phyloP scores from a whole-genome alignment of 148 eudicot genomes.

The Arbutus unedo region DNA sequence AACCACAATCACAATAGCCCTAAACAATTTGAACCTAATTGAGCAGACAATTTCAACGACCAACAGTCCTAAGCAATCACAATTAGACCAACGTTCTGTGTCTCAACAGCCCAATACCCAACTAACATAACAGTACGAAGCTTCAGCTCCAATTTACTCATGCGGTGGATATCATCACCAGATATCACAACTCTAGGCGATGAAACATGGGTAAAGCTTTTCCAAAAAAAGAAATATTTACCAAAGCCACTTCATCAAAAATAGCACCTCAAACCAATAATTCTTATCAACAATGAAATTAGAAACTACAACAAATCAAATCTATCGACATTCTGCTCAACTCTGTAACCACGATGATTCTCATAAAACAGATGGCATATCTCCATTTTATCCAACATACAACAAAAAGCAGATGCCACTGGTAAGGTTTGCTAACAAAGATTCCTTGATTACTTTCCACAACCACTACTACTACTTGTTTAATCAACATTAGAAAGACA shows the following conservation, averaged over 20 bases:
- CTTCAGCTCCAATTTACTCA: constrained; percentile 60
- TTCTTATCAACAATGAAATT: not conserved
- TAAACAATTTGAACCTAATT: not conserved
- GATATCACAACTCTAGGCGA: constrained; percentile 31
- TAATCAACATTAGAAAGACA: constrained; percentile 42
- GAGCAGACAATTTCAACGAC: not conserved
- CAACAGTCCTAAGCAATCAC: not conserved
- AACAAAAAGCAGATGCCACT: not conserved
- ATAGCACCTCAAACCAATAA: not conserved
- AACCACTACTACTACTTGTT: constrained; percentile 34
- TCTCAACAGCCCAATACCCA: no score
- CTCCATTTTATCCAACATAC: not conserved
- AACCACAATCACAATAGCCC: not conserved
- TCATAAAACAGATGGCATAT: not conserved
- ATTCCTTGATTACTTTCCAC: constrained; percentile 28
- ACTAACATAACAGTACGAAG: constrained; percentile 55
- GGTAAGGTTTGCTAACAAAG: constrained; percentile 1
- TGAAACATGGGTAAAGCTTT: not conserved
- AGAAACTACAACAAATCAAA: not conserved
- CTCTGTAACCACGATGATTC: not conserved
- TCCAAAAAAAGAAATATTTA: not conserved
- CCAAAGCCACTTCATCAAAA: not conserved
- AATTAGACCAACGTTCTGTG: constrained; percentile 25
- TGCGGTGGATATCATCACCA: constrained; percentile 72
- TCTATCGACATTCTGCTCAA: not conserved